Evolutionary conservation across 331 rosid species (phyloP).

Genomic region (Malus hybrid): DNA sequence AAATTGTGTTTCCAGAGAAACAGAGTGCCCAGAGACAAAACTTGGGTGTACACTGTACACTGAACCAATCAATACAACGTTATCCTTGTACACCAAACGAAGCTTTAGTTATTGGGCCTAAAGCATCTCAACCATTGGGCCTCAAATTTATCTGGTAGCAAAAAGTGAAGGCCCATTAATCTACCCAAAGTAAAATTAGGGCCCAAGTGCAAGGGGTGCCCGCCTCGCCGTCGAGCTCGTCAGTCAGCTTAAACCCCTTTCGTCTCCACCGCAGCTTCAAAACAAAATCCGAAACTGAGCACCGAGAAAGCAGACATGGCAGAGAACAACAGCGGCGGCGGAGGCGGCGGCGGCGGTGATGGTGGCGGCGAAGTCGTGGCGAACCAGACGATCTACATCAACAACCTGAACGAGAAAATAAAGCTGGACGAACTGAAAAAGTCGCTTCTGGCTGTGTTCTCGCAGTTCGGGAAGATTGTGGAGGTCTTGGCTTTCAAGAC

Average conservation of each 20-base stretch:
- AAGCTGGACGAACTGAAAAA: constrained; percentile 94
- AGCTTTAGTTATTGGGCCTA: neutral
- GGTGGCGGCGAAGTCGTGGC: constrained; percentile 33
- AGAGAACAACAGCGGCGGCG: constrained; percentile 50
- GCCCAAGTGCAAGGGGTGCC: neutral
- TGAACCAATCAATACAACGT: no score
- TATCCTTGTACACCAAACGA: no score
- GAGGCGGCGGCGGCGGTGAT: constrained; percentile 29
- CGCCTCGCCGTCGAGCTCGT: neutral
- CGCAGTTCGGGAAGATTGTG: constrained; percentile 91
- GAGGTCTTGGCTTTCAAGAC: constrained; percentile 87
- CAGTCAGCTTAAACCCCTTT: neutral
- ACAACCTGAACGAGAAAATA: constrained; percentile 91
- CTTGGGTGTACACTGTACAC: no score
- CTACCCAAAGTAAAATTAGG: neutral
- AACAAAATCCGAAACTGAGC: neutral
- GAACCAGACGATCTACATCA: constrained; percentile 82
- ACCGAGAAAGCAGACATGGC: constrained; percentile 32
- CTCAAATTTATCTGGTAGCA: neutral
- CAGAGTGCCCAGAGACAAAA: no score
- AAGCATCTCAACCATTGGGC: neutral
- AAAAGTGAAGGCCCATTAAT: neutral
- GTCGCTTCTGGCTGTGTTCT: constrained; percentile 76
- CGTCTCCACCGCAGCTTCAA: neutral
- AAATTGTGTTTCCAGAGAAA: no score